Evolutionary conservation across 2,329 filamentous ascomycete species (phyloP).

Genomic region (Fonsecaea pugnacius): DNA sequence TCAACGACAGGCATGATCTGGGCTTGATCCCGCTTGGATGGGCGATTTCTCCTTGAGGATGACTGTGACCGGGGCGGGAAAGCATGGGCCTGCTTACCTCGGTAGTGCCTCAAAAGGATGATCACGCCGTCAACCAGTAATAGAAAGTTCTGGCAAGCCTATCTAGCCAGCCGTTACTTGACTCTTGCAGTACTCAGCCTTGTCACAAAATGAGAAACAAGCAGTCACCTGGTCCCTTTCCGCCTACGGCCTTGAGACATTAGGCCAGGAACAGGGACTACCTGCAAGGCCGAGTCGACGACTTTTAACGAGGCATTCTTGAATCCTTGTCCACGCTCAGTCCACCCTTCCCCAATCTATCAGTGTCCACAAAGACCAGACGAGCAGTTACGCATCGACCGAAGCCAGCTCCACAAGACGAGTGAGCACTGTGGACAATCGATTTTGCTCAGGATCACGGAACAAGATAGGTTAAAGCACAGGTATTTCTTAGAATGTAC

Average conservation of each 20-base stretch:
- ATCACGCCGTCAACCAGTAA: too few species aligned
- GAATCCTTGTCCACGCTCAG: not conserved
- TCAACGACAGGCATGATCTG: conserved; percentile 18
- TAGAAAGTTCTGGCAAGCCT: too few species aligned
- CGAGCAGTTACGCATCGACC: conserved; percentile 16
- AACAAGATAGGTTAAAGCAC: not conserved
- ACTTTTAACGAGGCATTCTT: conserved; percentile 11
- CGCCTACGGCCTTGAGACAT: conserved; percentile 17
- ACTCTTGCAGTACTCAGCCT: conserved; percentile 16
- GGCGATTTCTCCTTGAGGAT: conserved; percentile 8
- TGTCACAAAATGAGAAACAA: conserved; percentile 18
- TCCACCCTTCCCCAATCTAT: conserved; percentile 3
- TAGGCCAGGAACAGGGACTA: conserved; percentile 7
- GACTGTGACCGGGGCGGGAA: not conserved
- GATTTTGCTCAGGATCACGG: not conserved
- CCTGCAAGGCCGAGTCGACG: conserved; percentile 18
- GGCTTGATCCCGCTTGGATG: conserved; percentile 25
- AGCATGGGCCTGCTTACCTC: too few species aligned
- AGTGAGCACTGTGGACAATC: not conserved
- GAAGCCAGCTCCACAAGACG: not conserved
- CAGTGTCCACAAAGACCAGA: conserved; percentile 1
- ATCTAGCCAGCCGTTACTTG: too few species aligned
- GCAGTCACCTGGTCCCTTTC: conserved; percentile 19
- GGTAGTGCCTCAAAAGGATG: too few species aligned
- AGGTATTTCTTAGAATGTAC: not conserved